Evolutionary conservation across 2,329 filamentous ascomycete species (phyloP), one percentile per base, ranked within the genome.

Genomic region (Drechslera avenae): DNA sequence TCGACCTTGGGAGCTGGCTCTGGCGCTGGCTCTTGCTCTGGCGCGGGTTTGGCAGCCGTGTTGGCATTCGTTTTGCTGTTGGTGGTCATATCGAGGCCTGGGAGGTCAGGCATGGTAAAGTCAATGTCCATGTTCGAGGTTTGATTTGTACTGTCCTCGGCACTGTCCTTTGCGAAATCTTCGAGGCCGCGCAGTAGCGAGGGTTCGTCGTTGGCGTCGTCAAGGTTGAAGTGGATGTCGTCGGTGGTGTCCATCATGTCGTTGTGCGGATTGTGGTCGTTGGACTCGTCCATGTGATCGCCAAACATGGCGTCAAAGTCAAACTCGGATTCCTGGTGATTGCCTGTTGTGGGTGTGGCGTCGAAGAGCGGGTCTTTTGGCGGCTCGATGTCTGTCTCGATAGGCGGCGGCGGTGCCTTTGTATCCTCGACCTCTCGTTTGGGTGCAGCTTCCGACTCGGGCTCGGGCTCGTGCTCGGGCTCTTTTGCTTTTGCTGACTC

Each of bases 271-370:
- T 62, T 53, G 49, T 58, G 52, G 36, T 53, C 60, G 34, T 46
- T 62, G 6, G 59, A 43, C 1, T 62, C 63, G 49, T 66, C 65
- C 54, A 66, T 64, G 2, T 59, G 46, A 48, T 72, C 67, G 48
- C 65, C 68, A 32, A 73, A 73, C 43, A 72, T 66, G 49, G 69
- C 64, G 37, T 72, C 69, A 42, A 73, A 72, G 46, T 76, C 75
- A 50, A 76, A 73, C 28, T 75, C 72, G n/a, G 58, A 58, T 17
- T 72, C 68, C 45, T 66, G 62, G 13, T 60, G 55, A 21, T 66
- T 65, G n/a, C 60, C 61, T 34, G 63, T 62, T 21, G 63, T 64
- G 18, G 68, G 64, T 0, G 66, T 66, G 51, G 46, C 58, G 32
- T 71, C 69, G 50, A 73, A 69, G 31, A 70, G 61, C 18, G 66